phyloP scores from a whole-genome alignment of 148 eudicot species.

The Simmondsia chinensis region DNA sequence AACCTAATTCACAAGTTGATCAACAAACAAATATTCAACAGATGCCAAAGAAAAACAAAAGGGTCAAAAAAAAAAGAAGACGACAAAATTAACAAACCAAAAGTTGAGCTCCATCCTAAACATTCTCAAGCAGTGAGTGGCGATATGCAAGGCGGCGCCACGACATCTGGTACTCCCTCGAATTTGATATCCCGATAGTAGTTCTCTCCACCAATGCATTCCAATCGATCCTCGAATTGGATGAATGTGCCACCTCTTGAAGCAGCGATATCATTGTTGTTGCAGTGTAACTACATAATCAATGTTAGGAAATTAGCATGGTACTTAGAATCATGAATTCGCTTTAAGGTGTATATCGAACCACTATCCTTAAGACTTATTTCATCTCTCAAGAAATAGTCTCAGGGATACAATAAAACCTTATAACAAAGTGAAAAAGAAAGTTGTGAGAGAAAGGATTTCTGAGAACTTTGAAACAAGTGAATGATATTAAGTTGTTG shows the following conservation, averaged over 20 bases:
- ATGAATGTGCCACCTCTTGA: constrained; percentile 47
- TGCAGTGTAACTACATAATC: constrained; percentile 45
- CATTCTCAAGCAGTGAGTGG: constrained; percentile 27
- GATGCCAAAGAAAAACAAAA: too few relatives aligned
- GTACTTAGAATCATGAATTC: neutral
- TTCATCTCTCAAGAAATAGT: too few relatives aligned
- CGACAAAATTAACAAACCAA: constrained; percentile 22
- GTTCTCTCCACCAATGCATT: constrained; percentile 52
- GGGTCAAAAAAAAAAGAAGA: neutral
- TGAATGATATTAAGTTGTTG: too few relatives aligned
- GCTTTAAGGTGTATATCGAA: too few relatives aligned
- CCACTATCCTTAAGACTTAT: too few relatives aligned
- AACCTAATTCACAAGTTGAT: neutral
- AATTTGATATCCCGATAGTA: constrained; percentile 46
- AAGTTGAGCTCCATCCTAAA: constrained; percentile 28
- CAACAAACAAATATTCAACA: neutral
- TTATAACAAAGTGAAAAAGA: too few relatives aligned
- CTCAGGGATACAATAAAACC: too few relatives aligned
- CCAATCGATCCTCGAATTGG: constrained; percentile 64
- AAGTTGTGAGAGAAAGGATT: too few relatives aligned
- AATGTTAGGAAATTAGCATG: too few relatives aligned
- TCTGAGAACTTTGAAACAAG: too few relatives aligned
- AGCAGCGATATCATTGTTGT: constrained; percentile 49
- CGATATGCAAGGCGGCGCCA: constrained; percentile 95
- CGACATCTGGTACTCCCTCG: constrained; percentile 71